Evolutionary conservation across 345 rosid species (phyloP).

Genomic region (Eucalyptus cloeziana): DNA sequence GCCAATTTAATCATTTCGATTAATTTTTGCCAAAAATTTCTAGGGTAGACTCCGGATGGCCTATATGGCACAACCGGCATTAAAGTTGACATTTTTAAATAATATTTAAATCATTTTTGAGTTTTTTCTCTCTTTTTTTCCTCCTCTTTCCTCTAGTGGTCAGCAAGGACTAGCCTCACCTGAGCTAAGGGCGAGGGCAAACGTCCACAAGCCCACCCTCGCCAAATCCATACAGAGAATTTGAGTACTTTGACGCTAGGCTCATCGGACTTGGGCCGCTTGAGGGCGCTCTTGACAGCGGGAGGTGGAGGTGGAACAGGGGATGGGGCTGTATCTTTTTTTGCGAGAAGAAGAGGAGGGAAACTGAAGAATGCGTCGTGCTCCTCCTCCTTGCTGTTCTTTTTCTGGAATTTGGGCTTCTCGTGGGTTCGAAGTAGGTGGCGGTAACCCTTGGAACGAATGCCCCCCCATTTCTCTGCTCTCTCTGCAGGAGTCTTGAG

Average conservation of each 20-base stretch:
- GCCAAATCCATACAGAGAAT: neutral
- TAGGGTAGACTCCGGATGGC: rapidly evolving
- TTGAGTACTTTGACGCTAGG: neutral
- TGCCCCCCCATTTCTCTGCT: neutral
- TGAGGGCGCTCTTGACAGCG: neutral
- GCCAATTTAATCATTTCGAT: rapidly evolving
- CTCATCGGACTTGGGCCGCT: neutral
- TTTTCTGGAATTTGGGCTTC: neutral
- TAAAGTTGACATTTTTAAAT: too few relatives aligned
- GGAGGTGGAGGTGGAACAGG: constrained; percentile 11
- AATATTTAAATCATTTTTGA: too few relatives aligned
- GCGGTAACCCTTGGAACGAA: constrained; percentile 75
- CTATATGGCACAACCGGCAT: too few relatives aligned
- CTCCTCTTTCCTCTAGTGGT: too few relatives aligned
- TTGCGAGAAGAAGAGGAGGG: neutral
- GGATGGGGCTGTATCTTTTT: constrained; percentile 11
- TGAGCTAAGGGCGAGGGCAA: too few relatives aligned
- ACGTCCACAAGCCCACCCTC: too few relatives aligned
- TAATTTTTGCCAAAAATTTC: too few relatives aligned
- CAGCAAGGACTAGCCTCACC: too few relatives aligned
- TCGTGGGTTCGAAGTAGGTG: constrained; percentile 40
- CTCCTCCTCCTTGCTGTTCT: neutral
- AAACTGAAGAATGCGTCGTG: neutral
- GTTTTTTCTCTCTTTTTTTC: too few relatives aligned
- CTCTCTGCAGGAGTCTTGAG: neutral